phyloP scores from a whole-genome alignment of 2,329 filamentous ascomycete genomes.

The Cladosporium oxysporum region DNA sequence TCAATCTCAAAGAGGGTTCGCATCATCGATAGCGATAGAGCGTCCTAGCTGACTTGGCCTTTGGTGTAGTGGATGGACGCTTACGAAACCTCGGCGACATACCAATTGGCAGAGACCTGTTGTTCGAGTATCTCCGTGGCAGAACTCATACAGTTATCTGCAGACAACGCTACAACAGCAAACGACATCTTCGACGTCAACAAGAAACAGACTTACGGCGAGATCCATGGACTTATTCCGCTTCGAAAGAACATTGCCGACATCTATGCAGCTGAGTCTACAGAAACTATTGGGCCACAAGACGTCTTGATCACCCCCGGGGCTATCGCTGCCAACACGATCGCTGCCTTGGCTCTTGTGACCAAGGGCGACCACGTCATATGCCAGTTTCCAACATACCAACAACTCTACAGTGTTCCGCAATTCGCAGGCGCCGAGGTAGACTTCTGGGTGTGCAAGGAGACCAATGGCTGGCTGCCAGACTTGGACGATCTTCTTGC shows the following conservation, averaged over 20 bases:
- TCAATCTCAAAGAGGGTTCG: not conserved
- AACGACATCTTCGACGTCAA: slow-evolving; percentile 51
- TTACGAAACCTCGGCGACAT: slow-evolving; percentile 54
- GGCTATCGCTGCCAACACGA: slow-evolving; percentile 81
- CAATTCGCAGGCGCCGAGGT: slow-evolving; percentile 74
- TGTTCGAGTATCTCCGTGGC: slow-evolving; percentile 72
- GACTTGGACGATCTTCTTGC: slow-evolving; percentile 65
- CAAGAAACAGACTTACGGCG: slow-evolving; percentile 68
- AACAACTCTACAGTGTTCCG: slow-evolving; percentile 78
- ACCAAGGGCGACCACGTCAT: slow-evolving; percentile 78
- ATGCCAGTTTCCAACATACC: slow-evolving; percentile 84
- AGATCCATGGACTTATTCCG: slow-evolving; percentile 66
- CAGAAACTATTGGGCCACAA: slow-evolving; percentile 37
- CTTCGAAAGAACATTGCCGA: slow-evolving; percentile 57
- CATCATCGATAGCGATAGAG: not conserved
- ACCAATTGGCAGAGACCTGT: slow-evolving; percentile 79
- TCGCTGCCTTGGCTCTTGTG: slow-evolving; percentile 71
- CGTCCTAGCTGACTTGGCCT: not conserved
- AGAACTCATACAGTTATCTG: slow-evolving; percentile 62
- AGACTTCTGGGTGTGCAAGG: slow-evolving; percentile 64
- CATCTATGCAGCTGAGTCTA: not conserved
- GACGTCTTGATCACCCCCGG: slow-evolving; percentile 76
- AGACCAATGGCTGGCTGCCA: slow-evolving; percentile 60
- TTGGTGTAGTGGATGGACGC: slow-evolving; percentile 55
- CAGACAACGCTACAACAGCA: slow-evolving; percentile 50